Percentiles rank a stretch among this genome's conserved stretches.
phyloP scores from a whole-genome alignment of 2,329 filamentous ascomycete genomes.

The Aspergillus hortae region DNA sequence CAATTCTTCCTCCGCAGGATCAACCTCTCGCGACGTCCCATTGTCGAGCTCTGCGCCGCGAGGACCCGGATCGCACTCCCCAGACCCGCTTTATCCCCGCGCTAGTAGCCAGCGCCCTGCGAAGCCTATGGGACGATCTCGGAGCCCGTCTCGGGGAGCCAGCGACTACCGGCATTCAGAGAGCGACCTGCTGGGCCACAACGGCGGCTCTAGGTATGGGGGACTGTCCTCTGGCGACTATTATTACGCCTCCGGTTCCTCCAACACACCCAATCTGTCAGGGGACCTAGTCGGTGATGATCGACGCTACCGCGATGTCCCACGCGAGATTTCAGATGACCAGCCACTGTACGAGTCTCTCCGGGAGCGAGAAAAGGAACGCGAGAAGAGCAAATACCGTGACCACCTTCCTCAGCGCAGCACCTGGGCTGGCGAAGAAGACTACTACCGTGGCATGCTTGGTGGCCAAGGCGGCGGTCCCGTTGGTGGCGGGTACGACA shows the following conservation, averaged over 20 bases:
- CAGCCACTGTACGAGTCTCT: constrained; percentile 22
- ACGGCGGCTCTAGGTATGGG: constrained; percentile 18
- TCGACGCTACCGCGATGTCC: constrained; percentile 26
- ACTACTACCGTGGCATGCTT: constrained; percentile 37
- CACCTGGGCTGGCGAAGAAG: constrained; percentile 32
- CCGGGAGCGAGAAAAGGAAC: constrained; percentile 26
- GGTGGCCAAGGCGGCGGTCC: constrained; percentile 27
- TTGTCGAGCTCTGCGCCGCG: constrained; percentile 51
- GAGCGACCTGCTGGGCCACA: constrained; percentile 27
- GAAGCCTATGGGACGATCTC: constrained; percentile 16
- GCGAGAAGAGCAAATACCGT: constrained; percentile 26
- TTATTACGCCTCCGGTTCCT: constrained; percentile 22
- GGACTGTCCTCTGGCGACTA: constrained; percentile 20
- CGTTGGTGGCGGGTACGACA: constrained; percentile 22
- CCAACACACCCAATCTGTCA: constrained; percentile 9
- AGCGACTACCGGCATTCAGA: constrained; percentile 36
- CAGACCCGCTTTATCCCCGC: constrained; percentile 22
- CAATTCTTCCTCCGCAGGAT: constrained; percentile 23
- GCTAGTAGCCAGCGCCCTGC: constrained; percentile 14
- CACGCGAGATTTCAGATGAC: constrained; percentile 20
- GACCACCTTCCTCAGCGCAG: constrained; percentile 21
- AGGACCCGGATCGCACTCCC: constrained; percentile 53
- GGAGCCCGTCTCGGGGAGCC: constrained; percentile 31
- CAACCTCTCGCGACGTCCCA: constrained; percentile 54
- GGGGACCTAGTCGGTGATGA: constrained; percentile 23